These are phyloP conservation scores for Phytophthora crassamura DNA, from an alignment of 352 stramenopile species.

Conservation along the genomic window DNA sequence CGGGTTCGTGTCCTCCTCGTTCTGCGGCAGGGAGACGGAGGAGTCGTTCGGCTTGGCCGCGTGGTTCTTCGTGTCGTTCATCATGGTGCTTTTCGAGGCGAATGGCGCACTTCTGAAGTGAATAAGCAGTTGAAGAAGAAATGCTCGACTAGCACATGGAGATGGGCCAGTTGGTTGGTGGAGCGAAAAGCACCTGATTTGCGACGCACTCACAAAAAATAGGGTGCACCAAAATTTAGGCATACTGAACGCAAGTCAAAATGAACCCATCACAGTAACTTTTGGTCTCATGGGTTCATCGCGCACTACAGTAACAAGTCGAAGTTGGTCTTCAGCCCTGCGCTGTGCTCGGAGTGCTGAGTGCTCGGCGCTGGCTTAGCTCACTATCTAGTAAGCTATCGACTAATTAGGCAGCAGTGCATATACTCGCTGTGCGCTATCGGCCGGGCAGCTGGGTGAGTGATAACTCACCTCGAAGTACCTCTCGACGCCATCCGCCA, in stretches of 20 bases:
- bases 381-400: too few species aligned
- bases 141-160: not conserved
- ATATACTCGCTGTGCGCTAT: too few species aligned
- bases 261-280: not conserved
- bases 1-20: conserved; percentile 23
- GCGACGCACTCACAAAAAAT: not conserved
- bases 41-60: not conserved
- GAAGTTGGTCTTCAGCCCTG: too few species aligned
- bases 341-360: too few species aligned
- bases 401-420: too few species aligned
- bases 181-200: too few species aligned
- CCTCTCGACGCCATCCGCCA: too few species aligned
- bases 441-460: too few species aligned
- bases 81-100: conserved; percentile 24
- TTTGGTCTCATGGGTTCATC: too few species aligned
- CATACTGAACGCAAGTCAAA: not conserved
- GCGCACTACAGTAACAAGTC: too few species aligned
- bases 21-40: conserved; percentile 34
- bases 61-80: conserved; percentile 36
- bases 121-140: not conserved
- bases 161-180: not conserved
- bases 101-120: not conserved
- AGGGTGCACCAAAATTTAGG: not conserved
- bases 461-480: too few species aligned
- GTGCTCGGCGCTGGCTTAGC: too few species aligned